Percentiles rank a stretch among this genome's conserved stretches.
Conservation (phyloP, 176 grass and related monocot species). For the Saccharum officinarum region DNA sequence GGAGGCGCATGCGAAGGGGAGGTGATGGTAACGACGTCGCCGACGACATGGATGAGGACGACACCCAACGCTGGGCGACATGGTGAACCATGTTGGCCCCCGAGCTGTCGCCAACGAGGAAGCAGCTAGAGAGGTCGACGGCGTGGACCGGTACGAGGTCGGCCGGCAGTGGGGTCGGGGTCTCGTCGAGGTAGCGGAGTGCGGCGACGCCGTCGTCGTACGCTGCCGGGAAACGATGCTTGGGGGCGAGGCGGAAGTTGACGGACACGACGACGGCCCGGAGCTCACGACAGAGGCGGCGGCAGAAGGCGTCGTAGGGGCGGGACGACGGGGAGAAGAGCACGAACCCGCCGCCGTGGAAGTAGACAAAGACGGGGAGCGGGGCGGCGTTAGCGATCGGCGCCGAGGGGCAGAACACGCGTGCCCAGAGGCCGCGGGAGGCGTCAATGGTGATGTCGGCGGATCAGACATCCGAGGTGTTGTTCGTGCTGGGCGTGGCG, state of each 20-base stretch:
- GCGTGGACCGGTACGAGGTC: not conserved
- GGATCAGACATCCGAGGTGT: conserved; percentile 19
- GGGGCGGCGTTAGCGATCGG: not conserved
- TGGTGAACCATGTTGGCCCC: conserved; percentile 75
- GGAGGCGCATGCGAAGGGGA: not conserved
- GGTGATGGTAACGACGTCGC: not conserved
- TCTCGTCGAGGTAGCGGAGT: conserved; percentile 47
- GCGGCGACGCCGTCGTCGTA: conserved; percentile 64
- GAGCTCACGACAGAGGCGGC: conserved; percentile 44
- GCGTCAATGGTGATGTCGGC: conserved; percentile 38
- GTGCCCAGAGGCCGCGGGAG: conserved; percentile 45
- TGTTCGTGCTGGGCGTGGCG: not conserved
- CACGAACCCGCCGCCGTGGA: conserved; percentile 76
- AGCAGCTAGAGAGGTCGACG: conserved; percentile 48
- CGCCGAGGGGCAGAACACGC: conserved; percentile 40
- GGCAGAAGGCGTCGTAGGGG: conserved; percentile 43
- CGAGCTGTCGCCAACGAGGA: conserved; percentile 67
- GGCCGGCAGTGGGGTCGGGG: not conserved
- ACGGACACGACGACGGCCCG: conserved; percentile 49
- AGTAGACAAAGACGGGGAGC: conserved; percentile 44
- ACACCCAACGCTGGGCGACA: conserved; percentile 53
- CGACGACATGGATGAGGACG: conserved; percentile 25
- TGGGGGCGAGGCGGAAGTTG: conserved; percentile 63
- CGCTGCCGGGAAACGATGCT: conserved; percentile 55
- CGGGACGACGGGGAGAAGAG: conserved; percentile 39